These are phyloP conservation scores for Protostelium mycophagum DNA, from an alignment of 78 protist species.

Conservation along the genomic window DNA sequence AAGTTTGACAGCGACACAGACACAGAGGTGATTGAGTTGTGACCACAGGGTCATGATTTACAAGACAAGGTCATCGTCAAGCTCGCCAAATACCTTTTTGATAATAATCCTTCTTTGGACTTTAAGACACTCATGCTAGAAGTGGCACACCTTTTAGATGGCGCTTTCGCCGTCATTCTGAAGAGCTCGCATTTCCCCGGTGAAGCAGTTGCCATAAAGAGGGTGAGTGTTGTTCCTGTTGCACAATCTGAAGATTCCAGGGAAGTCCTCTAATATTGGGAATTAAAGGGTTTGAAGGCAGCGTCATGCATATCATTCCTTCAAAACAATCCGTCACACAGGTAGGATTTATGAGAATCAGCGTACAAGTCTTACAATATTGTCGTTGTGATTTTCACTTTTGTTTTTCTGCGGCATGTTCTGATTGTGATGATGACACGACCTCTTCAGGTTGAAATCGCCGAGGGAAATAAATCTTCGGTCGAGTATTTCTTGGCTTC, in stretches of 20 bases:
- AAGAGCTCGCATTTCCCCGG: slow-evolving; percentile 66
- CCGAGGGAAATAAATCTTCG: not conserved
- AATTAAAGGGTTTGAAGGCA: not conserved
- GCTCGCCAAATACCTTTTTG: not conserved
- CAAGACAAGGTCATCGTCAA: not conserved
- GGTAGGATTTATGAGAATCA: not conserved
- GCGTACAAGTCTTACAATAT: not conserved
- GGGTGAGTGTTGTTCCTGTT: not conserved
- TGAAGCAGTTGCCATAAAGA: slow-evolving; percentile 32
- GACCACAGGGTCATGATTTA: not conserved
- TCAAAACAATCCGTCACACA: slow-evolving; percentile 3
- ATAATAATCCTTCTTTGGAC: not conserved
- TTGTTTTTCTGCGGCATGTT: not conserved
- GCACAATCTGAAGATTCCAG: not conserved
- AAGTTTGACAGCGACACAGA: slow-evolving; percentile 87
- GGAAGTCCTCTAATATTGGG: not conserved
- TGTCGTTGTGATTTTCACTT: not conserved
- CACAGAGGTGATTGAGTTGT: slow-evolving; percentile 82
- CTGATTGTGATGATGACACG: not conserved
- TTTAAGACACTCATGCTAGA: not conserved
- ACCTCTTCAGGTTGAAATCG: not conserved
- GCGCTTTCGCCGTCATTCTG: slow-evolving; percentile 71
- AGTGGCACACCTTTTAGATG: slow-evolving; percentile 31
- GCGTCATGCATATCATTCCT: slow-evolving; percentile 4
- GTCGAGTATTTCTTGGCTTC: slow-evolving; percentile 67